These are phyloP conservation scores for Trichoderma atrobrunneum DNA, from an alignment of 2,329 filamentous ascomycete species.

Conservation along the genomic window DNA sequence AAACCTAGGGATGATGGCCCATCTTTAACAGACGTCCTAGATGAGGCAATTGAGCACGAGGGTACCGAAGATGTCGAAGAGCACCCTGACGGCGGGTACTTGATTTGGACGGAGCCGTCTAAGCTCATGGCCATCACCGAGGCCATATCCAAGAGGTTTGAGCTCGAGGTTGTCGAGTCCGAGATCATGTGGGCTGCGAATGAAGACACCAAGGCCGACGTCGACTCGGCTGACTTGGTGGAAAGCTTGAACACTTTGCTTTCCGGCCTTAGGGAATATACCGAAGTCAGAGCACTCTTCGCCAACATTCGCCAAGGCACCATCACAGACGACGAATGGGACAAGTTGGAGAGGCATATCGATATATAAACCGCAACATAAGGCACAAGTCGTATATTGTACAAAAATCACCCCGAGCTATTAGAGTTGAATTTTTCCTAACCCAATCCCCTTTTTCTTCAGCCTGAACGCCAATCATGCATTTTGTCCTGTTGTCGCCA, in stretches of 20 bases:
- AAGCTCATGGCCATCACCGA: conserved; percentile 34
- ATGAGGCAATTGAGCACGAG: conserved; percentile 74
- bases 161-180: conserved; percentile 65
- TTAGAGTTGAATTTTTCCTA: conserved; percentile 1
- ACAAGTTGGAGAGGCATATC: conserved; percentile 50
- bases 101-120: conserved; percentile 51
- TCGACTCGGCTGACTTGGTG: conserved; percentile 57
- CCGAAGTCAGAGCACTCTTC: conserved; percentile 76
- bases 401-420: conserved; percentile 16
- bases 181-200: conserved; percentile 87
- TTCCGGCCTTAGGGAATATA: conserved; percentile 60
- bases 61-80: conserved; percentile 72
- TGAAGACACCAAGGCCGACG: conserved; percentile 67
- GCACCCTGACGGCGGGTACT: conserved; percentile 65
- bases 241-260: conserved; percentile 59
- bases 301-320: conserved; percentile 60
- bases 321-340: conserved; percentile 54
- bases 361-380: conserved; percentile 39
- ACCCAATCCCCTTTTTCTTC: not conserved
- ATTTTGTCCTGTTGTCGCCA: conserved; percentile 9
- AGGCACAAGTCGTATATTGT: not conserved
- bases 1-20: conserved; percentile 48
- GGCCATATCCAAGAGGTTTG: conserved; percentile 59
- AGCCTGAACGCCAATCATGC: conserved; percentile 20
- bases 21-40: conserved; percentile 71